Evolutionary conservation across 768 basidiomycete species (phyloP).

Genomic region (Cystofilobasidium ferigula): DNA sequence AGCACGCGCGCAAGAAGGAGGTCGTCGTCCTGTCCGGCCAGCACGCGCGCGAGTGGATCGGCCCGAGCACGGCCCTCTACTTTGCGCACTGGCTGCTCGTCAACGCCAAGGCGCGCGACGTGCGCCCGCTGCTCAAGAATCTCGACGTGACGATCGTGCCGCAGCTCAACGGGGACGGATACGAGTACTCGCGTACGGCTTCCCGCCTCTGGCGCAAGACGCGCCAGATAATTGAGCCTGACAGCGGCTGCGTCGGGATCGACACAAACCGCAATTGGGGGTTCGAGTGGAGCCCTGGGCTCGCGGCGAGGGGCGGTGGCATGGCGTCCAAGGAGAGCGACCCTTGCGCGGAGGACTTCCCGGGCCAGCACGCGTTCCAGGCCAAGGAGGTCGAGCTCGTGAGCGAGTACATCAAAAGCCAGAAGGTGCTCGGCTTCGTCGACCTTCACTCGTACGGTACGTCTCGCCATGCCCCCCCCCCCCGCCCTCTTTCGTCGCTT

Average conservation of each 20-base stretch:
- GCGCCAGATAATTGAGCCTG: slow-evolving; percentile 47
- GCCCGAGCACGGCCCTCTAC: slow-evolving; percentile 61
- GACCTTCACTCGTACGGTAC: slow-evolving; percentile 66
- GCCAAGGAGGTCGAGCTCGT: slow-evolving; percentile 65
- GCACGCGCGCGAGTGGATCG: slow-evolving; percentile 77
- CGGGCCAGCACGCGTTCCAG: slow-evolving; percentile 58
- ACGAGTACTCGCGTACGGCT: slow-evolving; percentile 42
- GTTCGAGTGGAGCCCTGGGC: slow-evolving; percentile 8
- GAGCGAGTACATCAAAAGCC: slow-evolving; percentile 50
- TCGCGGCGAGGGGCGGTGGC: not conserved
- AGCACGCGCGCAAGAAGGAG: slow-evolving; percentile 40
- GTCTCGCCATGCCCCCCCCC: not conserved
- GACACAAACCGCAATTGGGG: slow-evolving; percentile 68
- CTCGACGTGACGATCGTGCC: slow-evolving; percentile 41
- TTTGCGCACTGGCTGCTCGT: slow-evolving; percentile 58
- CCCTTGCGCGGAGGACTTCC: slow-evolving; percentile 65
- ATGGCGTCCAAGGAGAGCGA: not conserved
- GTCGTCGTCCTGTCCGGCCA: slow-evolving; percentile 63
- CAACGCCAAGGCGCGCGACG: slow-evolving; percentile 42
- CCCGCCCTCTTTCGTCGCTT: not conserved
- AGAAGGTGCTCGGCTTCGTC: slow-evolving; percentile 50
- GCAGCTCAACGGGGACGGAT: slow-evolving; percentile 36
- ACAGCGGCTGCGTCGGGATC: slow-evolving; percentile 52
- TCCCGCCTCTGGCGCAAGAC: slow-evolving; percentile 44
- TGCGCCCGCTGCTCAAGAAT: slow-evolving; percentile 48